phyloP scores from a whole-genome alignment of 495 filamentous ascomycete species.

The Penicillium turbatum region DNA sequence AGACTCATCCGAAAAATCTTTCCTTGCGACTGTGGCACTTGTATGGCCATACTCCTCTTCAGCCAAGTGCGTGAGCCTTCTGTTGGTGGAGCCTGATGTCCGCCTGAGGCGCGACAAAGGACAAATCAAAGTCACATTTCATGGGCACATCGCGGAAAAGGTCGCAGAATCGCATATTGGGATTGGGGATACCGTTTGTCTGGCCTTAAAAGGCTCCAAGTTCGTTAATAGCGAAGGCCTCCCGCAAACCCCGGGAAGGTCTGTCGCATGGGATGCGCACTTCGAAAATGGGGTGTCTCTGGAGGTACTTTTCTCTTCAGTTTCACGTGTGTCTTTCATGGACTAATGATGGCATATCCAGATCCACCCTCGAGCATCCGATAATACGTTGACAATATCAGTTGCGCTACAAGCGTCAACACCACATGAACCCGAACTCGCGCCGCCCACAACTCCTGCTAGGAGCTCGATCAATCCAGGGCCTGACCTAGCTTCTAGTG shows the following conservation, averaged over 20 bases:
- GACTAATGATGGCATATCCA: constrained; percentile 12
- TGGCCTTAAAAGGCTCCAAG: constrained; percentile 63
- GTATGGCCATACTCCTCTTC: constrained; percentile 89
- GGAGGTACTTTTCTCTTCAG: constrained; percentile 44
- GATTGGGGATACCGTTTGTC: constrained; percentile 68
- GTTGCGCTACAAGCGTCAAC: constrained; percentile 42
- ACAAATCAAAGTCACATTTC: constrained; percentile 78
- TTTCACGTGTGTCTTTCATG: background rate
- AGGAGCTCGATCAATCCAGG: constrained; percentile 7
- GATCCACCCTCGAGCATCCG: constrained; percentile 30
- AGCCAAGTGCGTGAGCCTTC: constrained; percentile 63
- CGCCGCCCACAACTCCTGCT: constrained; percentile 28
- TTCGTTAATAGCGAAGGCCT: constrained; percentile 48
- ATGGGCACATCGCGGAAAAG: constrained; percentile 65
- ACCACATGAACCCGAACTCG: constrained; percentile 16
- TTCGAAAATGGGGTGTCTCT: constrained; percentile 54
- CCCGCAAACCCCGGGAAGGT: constrained; percentile 57
- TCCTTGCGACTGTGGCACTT: constrained; percentile 71
- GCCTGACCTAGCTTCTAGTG: background rate
- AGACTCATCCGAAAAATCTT: constrained; percentile 27
- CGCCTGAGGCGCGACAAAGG: constrained; percentile 73
- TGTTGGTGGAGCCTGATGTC: constrained; percentile 82
- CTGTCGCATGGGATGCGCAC: constrained; percentile 70
- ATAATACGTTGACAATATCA: constrained; percentile 35
- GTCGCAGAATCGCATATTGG: constrained; percentile 61